phyloP scores from a whole-genome alignment of 2,329 filamentous ascomycete species.

The Alternaria arbusti region DNA sequence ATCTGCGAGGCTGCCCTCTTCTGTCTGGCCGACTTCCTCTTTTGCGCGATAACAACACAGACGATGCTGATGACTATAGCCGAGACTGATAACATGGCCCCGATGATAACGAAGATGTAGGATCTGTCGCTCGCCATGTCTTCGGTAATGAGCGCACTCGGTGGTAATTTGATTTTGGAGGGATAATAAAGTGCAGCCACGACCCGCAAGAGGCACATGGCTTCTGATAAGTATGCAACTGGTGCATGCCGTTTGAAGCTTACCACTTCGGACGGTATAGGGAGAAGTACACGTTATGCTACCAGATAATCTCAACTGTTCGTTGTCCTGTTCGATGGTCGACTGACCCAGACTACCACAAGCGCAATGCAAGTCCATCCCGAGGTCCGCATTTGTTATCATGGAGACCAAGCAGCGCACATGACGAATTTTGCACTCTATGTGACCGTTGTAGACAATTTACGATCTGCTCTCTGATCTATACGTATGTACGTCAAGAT shows the following conservation, averaged over 20 bases:
- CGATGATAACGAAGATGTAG: background rate
- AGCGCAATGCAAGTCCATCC: background rate
- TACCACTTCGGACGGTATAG: background rate
- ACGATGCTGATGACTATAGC: constrained; percentile 1
- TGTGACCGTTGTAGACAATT: background rate
- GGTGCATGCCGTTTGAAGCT: background rate
- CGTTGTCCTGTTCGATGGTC: background rate
- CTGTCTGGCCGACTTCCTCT: background rate
- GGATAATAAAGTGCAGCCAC: background rate
- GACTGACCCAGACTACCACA: background rate
- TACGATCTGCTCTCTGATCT: background rate
- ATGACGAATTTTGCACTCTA: background rate
- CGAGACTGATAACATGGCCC: background rate
- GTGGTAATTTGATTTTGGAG: background rate
- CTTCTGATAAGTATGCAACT: background rate
- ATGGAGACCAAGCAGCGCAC: background rate
- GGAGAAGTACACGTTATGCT: background rate
- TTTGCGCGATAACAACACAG: background rate
- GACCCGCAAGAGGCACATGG: background rate
- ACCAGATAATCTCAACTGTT: background rate
- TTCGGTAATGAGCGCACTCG: background rate
- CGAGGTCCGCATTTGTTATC: background rate
- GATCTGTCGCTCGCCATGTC: constrained; percentile 1
- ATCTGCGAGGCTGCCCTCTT: background rate
- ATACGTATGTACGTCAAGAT: background rate